Conservation (phyloP, 768 basidiomycete genomes). For the Dacryopinax primogenitus region DNA sequence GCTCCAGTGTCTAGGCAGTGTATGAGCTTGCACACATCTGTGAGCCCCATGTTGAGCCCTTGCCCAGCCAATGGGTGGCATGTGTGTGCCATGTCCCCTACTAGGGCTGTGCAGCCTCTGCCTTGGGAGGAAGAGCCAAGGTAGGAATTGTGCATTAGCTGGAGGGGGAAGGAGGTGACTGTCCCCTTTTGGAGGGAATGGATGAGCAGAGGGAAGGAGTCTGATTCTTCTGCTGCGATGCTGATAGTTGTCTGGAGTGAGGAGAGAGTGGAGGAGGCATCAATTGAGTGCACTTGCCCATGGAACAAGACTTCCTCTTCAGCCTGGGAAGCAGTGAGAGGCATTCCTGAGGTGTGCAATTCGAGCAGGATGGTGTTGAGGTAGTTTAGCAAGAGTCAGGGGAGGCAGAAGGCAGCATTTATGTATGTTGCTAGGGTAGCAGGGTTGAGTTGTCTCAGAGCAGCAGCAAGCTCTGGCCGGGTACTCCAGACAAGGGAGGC, state of each 20-base stretch:
- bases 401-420: slow-evolving; percentile 82
- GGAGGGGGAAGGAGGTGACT: slow-evolving; percentile 80
- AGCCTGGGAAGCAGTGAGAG: slow-evolving; percentile 40
- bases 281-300: slow-evolving; percentile 56
- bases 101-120: slow-evolving; percentile 62
- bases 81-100: slow-evolving; percentile 94
- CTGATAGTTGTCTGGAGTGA: slow-evolving; percentile 32
- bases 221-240: slow-evolving; percentile 48
- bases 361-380: slow-evolving; percentile 51
- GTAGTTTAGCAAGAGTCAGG: slow-evolving; percentile 56
- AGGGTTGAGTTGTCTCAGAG: slow-evolving; percentile 52
- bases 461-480: slow-evolving; percentile 56
- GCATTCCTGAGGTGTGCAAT: slow-evolving; percentile 33
- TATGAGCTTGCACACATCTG: slow-evolving; percentile 63
- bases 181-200: slow-evolving; percentile 55
- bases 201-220: slow-evolving; percentile 62
- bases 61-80: slow-evolving; percentile 93
- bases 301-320: slow-evolving; percentile 56
- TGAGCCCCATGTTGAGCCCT: slow-evolving; percentile 87
- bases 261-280: slow-evolving; percentile 49
- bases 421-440: slow-evolving; percentile 58
- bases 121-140: slow-evolving; percentile 47
- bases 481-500: slow-evolving; percentile 98
- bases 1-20: slow-evolving; percentile 48
- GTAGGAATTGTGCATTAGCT: slow-evolving; percentile 76